phyloP scores from a whole-genome alignment of 1,139 yeast species.

The Candida sp. region DNA sequence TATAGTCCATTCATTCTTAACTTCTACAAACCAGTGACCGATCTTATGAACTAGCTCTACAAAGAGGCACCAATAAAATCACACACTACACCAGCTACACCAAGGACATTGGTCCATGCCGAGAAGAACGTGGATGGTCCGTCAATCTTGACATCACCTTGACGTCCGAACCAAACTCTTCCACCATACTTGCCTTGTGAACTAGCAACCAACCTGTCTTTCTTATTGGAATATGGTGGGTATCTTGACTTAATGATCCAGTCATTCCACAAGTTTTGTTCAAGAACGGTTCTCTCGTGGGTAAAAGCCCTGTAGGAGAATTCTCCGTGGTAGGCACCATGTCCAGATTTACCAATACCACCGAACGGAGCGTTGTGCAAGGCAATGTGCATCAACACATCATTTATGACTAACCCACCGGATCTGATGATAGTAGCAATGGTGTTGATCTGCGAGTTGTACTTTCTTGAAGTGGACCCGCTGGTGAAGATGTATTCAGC shows the following conservation, averaged over 20 bases:
- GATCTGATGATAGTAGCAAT: constrained; percentile 64
- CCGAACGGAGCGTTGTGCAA: constrained; percentile 83
- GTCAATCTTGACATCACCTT: constrained; percentile 32
- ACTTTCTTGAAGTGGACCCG: constrained; percentile 29
- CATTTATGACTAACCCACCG: constrained; percentile 78
- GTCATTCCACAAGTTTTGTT: constrained; percentile 74
- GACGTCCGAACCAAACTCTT: constrained; percentile 39
- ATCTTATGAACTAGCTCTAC: neutral
- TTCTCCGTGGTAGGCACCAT: constrained; percentile 80
- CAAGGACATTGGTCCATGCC: constrained; percentile 33
- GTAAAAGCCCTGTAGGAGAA: constrained; percentile 75
- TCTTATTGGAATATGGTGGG: constrained; percentile 59
- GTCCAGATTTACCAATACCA: constrained; percentile 85
- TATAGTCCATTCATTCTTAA: too few species aligned
- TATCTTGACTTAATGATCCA: constrained; percentile 59
- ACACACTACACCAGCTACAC: constrained; percentile 10
- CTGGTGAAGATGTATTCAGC: constrained; percentile 78
- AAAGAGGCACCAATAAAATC: constrained; percentile 10
- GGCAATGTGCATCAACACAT: constrained; percentile 72
- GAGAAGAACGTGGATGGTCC: constrained; percentile 41
- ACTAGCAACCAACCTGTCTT: constrained; percentile 29
- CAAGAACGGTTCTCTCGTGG: constrained; percentile 72
- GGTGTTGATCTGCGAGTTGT: constrained; percentile 51
- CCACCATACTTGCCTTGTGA: constrained; percentile 22
- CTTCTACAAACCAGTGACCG: too few species aligned